Base-by-base conservation (phyloP, 495 filamentous ascomycete species). In the Penicillium ochrochloron region DNA sequence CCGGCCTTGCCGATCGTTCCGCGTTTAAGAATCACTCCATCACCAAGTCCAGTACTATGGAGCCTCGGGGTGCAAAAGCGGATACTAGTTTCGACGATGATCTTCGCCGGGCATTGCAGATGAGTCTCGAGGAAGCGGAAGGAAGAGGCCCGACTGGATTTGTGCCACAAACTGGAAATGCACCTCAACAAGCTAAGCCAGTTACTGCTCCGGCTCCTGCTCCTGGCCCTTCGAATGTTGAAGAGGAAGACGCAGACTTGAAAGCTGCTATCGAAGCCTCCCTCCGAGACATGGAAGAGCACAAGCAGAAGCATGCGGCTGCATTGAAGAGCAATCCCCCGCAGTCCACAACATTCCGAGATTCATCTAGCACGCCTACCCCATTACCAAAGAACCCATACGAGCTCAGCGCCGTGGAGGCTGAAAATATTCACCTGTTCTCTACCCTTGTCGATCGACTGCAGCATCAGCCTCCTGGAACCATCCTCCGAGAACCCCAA, bases 341-440 rank as follows among this genome's bases (percentile, higher is more conserved):
- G 19, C 69, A 79, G 3, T 75, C 82, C 46, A 59, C 73, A 25
- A 48, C 70, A 9, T 51, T 70, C 11, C 70, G 44, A 37, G 65
- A 70, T 57, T 64, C 72, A 19, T 65, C 73, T 8, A 73, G 56
- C 42, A 71, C 73, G 3, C 61, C 70, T 8, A 70, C 77, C n/a
- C 66, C 76, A 19, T 76, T 92, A 21, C 89, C 92, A 0, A 93
- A 92, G 76, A 94, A 92, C 66, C 92, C 97, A 52, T 97, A 96
- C 69, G 96, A 99, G 79, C 89, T 99, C 17, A 96, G 91, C 12
- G 90, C 91, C 0, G 92, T 94, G 1, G 95, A 99, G 77, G 92
- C 92, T 1, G 95, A 99, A 77, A 98, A 98, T 64, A 99, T 99
- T 66, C 96, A 96, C 72, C 85, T 99, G 6, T 99, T 99, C 70